Base-by-base conservation (phyloP, 257 asterid species). In the Scutellaria minor region DNA sequence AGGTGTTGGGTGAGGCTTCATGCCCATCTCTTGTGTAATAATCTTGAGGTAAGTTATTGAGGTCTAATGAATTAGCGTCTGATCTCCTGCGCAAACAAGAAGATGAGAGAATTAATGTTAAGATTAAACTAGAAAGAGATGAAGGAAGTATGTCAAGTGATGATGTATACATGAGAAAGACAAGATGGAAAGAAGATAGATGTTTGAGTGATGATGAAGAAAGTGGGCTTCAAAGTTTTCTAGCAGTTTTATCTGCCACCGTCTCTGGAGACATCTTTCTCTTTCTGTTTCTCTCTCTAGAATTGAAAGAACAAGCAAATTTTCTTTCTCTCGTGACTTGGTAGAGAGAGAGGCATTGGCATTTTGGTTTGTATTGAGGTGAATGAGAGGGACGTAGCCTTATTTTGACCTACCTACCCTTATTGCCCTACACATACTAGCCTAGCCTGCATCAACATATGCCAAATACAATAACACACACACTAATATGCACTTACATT, bases 11-110 rank as follows among this genome's bases (percentile, higher is more conserved):
- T 68, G 78, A 75, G 63, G 71, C 61, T 70, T 88, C 86, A 75
- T 73, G 76, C 11, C 80, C 90, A 78, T 88, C 96, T 82, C 84
- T 84, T 6, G 71, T 46, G 80, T 74, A 80, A 77, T 74, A 83
- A 73, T 91, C 98, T 77, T 82, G 92, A 15, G 98, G 98, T 64
- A 90, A 81, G 80, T 85, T 91, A 85, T 93, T 93, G 79, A 93
- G 98, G 84, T 93, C 98, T 80, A 93, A 78, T 5, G 96, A 90
- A 57, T 86, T 89, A 70, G 77, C 87, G 73, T 86, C 88, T 52
- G 85, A 66, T 79, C 96, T 87, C 97, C 98, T 93, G 94, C 4
- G 22, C n/a, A 24, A 22, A 6, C 0, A 7, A 66, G 51, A 55
- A 24, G 40, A 44, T n/a, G 54, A 66, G 42, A 22, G 46, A n/a